Base-by-base conservation (phyloP, 331 rosid genomes). In the Stylosanthes scabra region DNA sequence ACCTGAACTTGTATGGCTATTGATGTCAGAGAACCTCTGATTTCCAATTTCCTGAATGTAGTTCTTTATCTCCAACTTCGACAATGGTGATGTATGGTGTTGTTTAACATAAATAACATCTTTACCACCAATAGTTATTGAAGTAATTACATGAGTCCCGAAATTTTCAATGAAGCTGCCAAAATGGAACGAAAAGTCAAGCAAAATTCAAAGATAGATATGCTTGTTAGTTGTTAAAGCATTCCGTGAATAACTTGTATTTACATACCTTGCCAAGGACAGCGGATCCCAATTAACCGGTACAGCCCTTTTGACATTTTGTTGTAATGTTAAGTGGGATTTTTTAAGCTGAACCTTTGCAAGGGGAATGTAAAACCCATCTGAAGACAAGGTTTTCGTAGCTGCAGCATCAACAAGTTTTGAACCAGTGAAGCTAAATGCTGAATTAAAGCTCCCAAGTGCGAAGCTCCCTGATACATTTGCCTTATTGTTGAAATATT, bases 351-450 rank as follows among this genome's bases (percentile, higher is more conserved):
- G 87, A 83, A 93, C 68, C 80, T 85, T 93, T 55, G 90, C 91
- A 59, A 93, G 93, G 41, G 96, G 94, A 78, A 88, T 66, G 82
- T 82, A 91, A 78, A 83, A 85, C 11, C 97, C 96, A 74, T 91
- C 94, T 34, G 85, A 62, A 69, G 93, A 88, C 75, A 93, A 87
- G 40, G 89, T 78, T 87, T 91, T 93, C 3, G 92, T 85, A 11
- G 91, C 82, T 12, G 78, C 83, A 9, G 80, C 84, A 77, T 93
- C 98, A 40, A 85, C 70, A 70, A 75, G 86, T 82, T 75, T 91
- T 56, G 93, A 88, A 83, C 97, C 96, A 14, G 90, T 93, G 86
- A 93, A 89, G 88, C 96, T 91, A 78, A 93, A 93, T 58, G 93
- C 89, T 15, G 87, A 80, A 61, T 93, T 93, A 75, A 91, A 93